A percentile compares a stretch with the other conserved stretches of the same genome.
Conservation (phyloP, 345 rosid species). For the Linum lewisii region DNA sequence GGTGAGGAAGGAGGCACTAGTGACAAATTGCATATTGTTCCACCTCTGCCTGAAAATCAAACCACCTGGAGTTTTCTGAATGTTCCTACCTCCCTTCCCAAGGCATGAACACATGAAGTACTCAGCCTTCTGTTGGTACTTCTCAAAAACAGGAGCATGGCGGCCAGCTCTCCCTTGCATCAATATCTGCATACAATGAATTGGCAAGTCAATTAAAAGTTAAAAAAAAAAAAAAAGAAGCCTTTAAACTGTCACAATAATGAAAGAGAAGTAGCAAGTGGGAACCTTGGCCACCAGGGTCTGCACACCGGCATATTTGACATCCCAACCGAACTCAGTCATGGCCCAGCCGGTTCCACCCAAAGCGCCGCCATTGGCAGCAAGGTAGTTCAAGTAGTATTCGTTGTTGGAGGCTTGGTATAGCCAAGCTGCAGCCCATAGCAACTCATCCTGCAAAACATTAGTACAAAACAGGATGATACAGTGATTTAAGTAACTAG, state of each 20-base stretch:
- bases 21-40: constrained; percentile 97
- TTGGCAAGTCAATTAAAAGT: too few species aligned
- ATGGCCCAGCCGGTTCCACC: constrained; percentile 92
- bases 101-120: constrained; percentile 81
- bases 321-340: constrained; percentile 98
- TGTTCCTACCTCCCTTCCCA: constrained; percentile 51
- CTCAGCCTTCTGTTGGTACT: constrained; percentile 78
- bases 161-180: constrained; percentile 84
- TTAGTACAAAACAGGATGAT: too few species aligned
- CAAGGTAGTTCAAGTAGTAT: constrained; percentile 75
- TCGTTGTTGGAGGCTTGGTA: constrained; percentile 70
- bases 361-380: constrained; percentile 65
- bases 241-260: too few species aligned
- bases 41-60: constrained; percentile 79
- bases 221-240: too few species aligned
- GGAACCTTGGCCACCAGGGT: constrained; percentile 87
- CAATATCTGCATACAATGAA: constrained; percentile 78
- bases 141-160: constrained; percentile 55
- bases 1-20: constrained; percentile 69
- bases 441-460: constrained; percentile 64
- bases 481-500: not conserved
- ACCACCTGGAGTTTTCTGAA: constrained; percentile 90
- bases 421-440: constrained; percentile 98
- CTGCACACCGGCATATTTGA: constrained; percentile 92
- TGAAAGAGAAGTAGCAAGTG: too few species aligned